These are phyloP conservation scores for Schizochytrium sp. DNA, from an alignment of 108 stramenopile species.

Conservation along the genomic window DNA sequence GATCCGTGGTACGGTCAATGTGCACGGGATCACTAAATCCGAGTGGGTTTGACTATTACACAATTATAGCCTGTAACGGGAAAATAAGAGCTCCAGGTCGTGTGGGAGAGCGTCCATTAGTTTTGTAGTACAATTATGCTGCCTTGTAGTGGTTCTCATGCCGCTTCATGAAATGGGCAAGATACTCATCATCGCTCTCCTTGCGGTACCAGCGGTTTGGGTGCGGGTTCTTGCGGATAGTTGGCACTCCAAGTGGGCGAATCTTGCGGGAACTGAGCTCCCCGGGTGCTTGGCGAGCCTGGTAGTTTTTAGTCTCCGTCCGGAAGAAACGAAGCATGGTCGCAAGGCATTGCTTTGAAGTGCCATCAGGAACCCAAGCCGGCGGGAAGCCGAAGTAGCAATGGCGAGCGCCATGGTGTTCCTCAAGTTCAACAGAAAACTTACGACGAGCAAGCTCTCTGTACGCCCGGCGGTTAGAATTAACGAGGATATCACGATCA, in stretches of 20 bases:
- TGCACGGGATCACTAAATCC: too few relatives aligned
- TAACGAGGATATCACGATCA: conserved; percentile 29
- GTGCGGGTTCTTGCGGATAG: conserved; percentile 43
- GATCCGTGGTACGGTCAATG: too few relatives aligned
- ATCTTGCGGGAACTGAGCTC: conserved; percentile 2
- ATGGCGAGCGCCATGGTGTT: conserved; percentile 21
- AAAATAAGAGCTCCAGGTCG: neutral
- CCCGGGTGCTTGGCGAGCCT: neutral
- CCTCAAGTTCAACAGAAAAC: conserved; percentile 14
- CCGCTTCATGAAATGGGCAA: neutral
- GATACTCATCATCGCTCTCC: neutral
- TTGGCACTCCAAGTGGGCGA: neutral
- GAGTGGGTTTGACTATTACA: too few relatives aligned
- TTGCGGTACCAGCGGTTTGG: conserved; percentile 29
- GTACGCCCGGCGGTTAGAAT: conserved; percentile 11
- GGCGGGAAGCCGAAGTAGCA: conserved; percentile 53
- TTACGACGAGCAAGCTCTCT: conserved; percentile 1
- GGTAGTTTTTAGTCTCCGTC: neutral
- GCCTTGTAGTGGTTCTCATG: conserved; percentile 11
- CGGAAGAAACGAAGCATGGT: conserved; percentile 16
- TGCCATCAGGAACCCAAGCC: conserved; percentile 1
- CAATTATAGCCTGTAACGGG: too few relatives aligned
- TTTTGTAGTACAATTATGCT: neutral
- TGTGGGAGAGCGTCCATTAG: too few relatives aligned
- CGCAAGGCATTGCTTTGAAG: neutral